Evolutionary conservation across 805 yeast species (phyloP).

Genomic region (Saccharomyces mikatae): DNA sequence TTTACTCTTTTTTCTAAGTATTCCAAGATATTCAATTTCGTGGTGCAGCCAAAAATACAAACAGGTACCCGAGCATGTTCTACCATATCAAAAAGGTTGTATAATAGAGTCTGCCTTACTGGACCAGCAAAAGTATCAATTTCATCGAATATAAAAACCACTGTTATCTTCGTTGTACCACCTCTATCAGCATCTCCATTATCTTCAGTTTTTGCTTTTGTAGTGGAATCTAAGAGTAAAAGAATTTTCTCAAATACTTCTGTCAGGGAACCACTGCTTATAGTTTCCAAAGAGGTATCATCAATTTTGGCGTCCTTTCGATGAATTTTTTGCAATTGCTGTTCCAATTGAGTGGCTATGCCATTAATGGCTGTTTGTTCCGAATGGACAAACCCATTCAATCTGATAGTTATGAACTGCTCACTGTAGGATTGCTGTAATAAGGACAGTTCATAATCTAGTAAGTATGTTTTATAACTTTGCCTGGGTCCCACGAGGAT

Average conservation of each 20-base stretch:
- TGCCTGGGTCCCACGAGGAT: conserved; percentile 74
- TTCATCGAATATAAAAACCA: conserved; percentile 77
- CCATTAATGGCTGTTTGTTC: conserved; percentile 77
- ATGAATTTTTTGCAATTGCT: conserved; percentile 31
- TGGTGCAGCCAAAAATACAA: conserved; percentile 71
- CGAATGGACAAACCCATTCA: conserved; percentile 64
- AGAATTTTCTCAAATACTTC: conserved; percentile 57
- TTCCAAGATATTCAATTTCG: conserved; percentile 70
- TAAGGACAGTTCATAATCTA: conserved; percentile 47
- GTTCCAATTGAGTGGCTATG: conserved; percentile 76
- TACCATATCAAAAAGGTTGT: conserved; percentile 81
- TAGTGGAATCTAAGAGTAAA: conserved; percentile 38
- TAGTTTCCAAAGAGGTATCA: conserved; percentile 10
- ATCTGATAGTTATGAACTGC: conserved; percentile 51
- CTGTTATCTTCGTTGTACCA: conserved; percentile 38
- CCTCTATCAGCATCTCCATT: conserved; percentile 21
- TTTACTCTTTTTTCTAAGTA: conserved; percentile 84
- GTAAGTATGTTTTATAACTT: conserved; percentile 61
- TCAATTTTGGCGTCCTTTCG: conserved; percentile 6
- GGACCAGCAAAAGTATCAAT: conserved; percentile 69
- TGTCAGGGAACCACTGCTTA: conserved; percentile 47
- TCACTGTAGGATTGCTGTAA: conserved; percentile 35
- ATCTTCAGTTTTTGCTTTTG: conserved; percentile 9
- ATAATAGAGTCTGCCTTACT: conserved; percentile 72
- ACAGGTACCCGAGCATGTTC: conserved; percentile 65